Evolutionary conservation across 169 alveolate species (phyloP), one percentile per base, ranked within the genome.

Genomic region (Eimeria falciformis): DNA sequence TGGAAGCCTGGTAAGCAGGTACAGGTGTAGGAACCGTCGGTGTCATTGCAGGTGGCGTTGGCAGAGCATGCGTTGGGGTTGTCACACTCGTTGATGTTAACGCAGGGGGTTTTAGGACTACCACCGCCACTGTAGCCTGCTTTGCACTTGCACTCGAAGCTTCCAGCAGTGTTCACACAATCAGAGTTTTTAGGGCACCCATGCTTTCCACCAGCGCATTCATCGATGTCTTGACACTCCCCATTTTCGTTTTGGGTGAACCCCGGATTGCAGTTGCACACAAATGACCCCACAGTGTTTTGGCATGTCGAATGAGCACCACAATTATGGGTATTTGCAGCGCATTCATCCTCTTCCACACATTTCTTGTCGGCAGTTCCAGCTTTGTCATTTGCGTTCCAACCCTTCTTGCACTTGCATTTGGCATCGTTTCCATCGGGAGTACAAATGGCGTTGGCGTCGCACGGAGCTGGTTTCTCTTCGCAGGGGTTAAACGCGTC

Each of bases 21-120:
- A 53, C 96, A 95, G 29, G 65, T 88, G 92, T 71, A 95, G 21
- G 95, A 68, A 18, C 96, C 96, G 0, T 53, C 79, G 62, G 93
- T 91, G 86, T 95, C 94, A 14, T 87, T 56, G 77, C 96, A 95
- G 84, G 78, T 77, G 75, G 94, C 95, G 33, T 91, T 47, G 47
- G 93, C 83, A 9, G 93, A 91, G 77, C 96, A 94, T 12, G 83
- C 87, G 17, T 88, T 55, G 0, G 75, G 94, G 82, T 79, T 91
- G 3, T 69, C 78, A 73, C 96, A 95, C 85, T 95, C 96, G 86
- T 95, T 92, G 23, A 94, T 86, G 84, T 95, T 96, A n/a, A 79
- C 91, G 58, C 96, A 92, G 2, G 88, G 88, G 71, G 50, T 75
- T 47, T 78, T 40, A 11, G 84, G 4, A 1, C 33, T 69, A 7